Evolutionary conservation across 1,139 yeast species (phyloP).

Genomic region (Blastobotrys aristatus): DNA sequence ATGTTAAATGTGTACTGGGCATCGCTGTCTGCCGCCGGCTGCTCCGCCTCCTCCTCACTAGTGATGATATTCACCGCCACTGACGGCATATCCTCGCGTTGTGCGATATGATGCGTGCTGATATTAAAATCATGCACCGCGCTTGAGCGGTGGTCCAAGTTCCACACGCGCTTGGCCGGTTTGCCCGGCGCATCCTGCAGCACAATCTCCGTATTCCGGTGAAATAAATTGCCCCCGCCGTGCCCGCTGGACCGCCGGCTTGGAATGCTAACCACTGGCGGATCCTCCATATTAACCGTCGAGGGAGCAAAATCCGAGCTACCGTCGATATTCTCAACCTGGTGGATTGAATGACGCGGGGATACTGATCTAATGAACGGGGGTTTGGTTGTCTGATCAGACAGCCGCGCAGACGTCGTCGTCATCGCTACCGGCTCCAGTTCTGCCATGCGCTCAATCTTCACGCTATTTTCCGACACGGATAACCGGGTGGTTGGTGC

Average conservation of each 20-base stretch:
- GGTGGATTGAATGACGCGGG: no score
- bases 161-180: neutral
- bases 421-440: neutral
- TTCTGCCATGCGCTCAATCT: no score
- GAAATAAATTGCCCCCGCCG: neutral
- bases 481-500: neutral
- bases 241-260: constrained; percentile 1
- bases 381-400: neutral
- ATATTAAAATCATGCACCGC: neutral
- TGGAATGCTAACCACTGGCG: neutral
- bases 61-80: constrained; percentile 3
- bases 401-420: neutral
- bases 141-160: neutral
- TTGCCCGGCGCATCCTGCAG: constrained; percentile 3
- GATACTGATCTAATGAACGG: no score
- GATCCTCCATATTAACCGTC: no score
- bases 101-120: neutral
- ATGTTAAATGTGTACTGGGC: constrained; percentile 6
- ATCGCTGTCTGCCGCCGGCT: neutral
- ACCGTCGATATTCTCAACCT: neutral
- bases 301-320: neutral
- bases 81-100: neutral
- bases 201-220: neutral
- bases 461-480: neutral
- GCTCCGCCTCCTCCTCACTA: neutral